Evolutionary conservation across 1,284 basidiomycete genomes (phyloP).

Genomic region (Chondrostereum purpureum): DNA sequence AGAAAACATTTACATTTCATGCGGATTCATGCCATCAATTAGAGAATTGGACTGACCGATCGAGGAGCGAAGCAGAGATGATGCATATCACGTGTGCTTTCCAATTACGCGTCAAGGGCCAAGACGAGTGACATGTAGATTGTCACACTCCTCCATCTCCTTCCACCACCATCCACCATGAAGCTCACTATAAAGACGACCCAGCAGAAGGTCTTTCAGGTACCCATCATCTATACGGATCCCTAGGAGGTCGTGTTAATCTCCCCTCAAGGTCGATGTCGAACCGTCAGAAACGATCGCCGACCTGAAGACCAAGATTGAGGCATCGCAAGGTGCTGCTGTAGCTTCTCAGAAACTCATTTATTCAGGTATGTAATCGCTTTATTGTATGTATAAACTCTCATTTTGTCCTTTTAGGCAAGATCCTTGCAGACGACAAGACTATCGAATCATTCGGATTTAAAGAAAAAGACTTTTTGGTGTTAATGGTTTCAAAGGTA

Average conservation of each 20-base stretch:
- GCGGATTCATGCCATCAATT: too few species aligned
- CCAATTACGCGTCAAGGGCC: neutral
- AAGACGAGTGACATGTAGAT: slow-evolving; percentile 1
- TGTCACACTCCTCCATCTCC: slow-evolving; percentile 12
- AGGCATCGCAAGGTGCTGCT: slow-evolving; percentile 69
- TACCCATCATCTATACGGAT: slow-evolving; percentile 18
- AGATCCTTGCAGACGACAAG: slow-evolving; percentile 88
- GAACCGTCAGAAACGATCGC: slow-evolving; percentile 74
- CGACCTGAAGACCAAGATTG: slow-evolving; percentile 83
- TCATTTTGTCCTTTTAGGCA: slow-evolving; percentile 54
- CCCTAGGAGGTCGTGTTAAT: neutral
- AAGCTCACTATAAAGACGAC: slow-evolving; percentile 93
- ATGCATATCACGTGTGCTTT: neutral
- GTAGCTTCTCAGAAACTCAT: slow-evolving; percentile 87
- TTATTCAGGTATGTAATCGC: slow-evolving; percentile 66
- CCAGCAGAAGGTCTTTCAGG: slow-evolving; percentile 83
- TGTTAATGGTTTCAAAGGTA: slow-evolving; percentile 97
- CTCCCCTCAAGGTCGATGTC: slow-evolving; percentile 69
- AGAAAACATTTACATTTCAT: neutral
- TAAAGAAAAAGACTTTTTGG: slow-evolving; percentile 99
- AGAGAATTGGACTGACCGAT: too few species aligned
- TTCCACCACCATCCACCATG: slow-evolving; percentile 46
- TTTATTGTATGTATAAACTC: slow-evolving; percentile 7
- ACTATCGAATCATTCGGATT: slow-evolving; percentile 85
- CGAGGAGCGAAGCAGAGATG: neutral